Evolutionary conservation across 352 stramenopile species (phyloP).

Genomic region (Phytopythium montanum): DNA sequence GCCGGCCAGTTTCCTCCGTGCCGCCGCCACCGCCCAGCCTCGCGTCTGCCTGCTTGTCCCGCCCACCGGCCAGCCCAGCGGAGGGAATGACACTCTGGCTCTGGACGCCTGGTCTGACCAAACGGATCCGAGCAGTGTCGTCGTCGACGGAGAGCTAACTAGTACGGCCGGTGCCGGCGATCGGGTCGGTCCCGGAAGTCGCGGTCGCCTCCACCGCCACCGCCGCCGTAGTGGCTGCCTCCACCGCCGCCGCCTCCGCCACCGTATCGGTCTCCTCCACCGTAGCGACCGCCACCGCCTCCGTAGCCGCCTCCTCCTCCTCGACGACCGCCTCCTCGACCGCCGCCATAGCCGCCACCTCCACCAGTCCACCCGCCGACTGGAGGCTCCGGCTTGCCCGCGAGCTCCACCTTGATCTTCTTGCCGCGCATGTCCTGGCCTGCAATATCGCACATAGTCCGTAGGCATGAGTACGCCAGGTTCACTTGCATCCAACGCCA

Average conservation of each 20-base stretch:
- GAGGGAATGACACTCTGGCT: not conserved
- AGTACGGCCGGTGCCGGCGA: conserved; percentile 63
- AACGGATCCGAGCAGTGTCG: not conserved
- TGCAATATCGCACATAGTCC: conserved; percentile 11
- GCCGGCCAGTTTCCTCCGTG: not conserved
- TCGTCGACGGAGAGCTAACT: not conserved
- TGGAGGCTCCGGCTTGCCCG: conserved; percentile 76
- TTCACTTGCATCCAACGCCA: not conserved
- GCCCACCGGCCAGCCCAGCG: too few species aligned
- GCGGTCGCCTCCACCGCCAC: conserved; percentile 28
- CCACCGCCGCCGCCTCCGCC: conserved; percentile 31
- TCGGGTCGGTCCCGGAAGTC: conserved; percentile 49
- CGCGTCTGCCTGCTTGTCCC: not conserved
- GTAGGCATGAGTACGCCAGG: not conserved
- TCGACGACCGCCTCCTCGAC: conserved; percentile 34
- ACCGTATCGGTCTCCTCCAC: conserved; percentile 36
- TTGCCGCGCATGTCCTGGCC: conserved; percentile 72
- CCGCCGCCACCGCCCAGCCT: not conserved
- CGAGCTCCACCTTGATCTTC: conserved; percentile 83
- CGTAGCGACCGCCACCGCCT: conserved; percentile 24
- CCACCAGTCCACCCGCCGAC: conserved; percentile 69
- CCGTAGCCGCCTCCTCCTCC: conserved; percentile 42
- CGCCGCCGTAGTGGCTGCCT: conserved; percentile 28
- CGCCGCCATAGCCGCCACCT: conserved; percentile 31
- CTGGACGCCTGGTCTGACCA: not conserved